Conservation (phyloP, 306 rosid species). For the Quercus mongolica region DNA sequence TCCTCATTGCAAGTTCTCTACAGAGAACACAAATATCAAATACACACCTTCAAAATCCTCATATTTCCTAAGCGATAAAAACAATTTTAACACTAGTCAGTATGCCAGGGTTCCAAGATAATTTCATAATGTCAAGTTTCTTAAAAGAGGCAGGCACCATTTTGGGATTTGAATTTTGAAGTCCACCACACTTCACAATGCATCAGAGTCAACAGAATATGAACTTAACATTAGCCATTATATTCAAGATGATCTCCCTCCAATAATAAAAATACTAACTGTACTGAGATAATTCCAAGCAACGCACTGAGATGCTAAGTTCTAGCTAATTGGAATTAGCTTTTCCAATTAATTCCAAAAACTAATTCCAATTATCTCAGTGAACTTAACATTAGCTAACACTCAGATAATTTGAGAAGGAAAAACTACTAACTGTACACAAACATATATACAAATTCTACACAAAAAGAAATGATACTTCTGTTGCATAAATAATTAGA, state of each 20-base stretch:
- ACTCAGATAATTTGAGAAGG: background rate
- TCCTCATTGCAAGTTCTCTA: background rate
- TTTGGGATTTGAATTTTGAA: background rate
- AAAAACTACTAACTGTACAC: slow-evolving; percentile 19
- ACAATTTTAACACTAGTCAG: background rate
- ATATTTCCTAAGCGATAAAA: background rate
- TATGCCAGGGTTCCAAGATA: background rate
- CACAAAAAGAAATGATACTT: background rate
- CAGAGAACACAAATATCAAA: background rate
- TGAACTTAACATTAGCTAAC: too few species aligned
- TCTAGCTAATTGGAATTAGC: too few species aligned
- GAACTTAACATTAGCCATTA: background rate
- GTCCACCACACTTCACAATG: background rate
- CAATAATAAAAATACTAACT: background rate
- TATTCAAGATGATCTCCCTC: background rate
- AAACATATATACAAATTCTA: slow-evolving; percentile 30
- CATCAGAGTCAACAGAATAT: background rate
- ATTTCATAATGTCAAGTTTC: background rate
- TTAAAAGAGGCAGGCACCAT: background rate
- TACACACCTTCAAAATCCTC: background rate
- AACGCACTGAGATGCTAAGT: background rate
- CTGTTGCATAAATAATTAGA: slow-evolving; percentile 28
- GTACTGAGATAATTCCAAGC: background rate
- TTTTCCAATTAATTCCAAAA: too few species aligned
- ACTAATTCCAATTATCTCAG: too few species aligned